A percentile compares a stretch with the other conserved stretches of the same genome.
phyloP scores from a whole-genome alignment of 106 monocot species.

The Dendrobium huoshanense region DNA sequence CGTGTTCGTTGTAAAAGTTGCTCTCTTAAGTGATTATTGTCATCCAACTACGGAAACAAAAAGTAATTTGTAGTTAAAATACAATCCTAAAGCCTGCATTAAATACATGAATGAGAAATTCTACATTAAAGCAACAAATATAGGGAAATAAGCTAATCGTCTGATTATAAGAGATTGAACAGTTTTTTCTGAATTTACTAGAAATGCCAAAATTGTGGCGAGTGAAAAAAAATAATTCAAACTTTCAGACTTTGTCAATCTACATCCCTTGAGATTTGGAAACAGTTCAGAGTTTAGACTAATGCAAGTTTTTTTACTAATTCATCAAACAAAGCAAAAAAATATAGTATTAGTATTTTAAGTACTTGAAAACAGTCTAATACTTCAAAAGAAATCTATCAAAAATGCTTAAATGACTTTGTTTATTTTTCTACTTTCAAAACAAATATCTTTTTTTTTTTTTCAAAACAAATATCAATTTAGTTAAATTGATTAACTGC shows the following conservation, averaged over 20 bases:
- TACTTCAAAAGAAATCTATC: neutral
- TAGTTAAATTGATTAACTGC: neutral
- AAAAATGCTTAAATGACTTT: neutral
- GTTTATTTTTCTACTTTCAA: neutral
- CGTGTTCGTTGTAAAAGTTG: slow-evolving; percentile 43
- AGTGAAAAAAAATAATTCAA: neutral
- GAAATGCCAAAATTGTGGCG: neutral
- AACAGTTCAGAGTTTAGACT: neutral
- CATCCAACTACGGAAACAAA: slow-evolving; percentile 47
- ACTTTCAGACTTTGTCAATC: neutral
- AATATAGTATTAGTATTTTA: neutral
- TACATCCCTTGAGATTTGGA: neutral
- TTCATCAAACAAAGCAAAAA: neutral
- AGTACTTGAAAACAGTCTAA: neutral
- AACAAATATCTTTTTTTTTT: neutral
- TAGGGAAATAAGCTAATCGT: neutral
- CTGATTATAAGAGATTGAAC: neutral
- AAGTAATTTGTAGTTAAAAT: neutral
- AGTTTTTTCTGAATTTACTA: neutral
- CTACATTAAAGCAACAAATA: neutral
- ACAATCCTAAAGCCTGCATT: neutral
- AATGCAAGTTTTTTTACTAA: neutral
- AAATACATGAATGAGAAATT: neutral
- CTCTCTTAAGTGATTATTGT: slow-evolving; percentile 69
- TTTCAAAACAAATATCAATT: neutral